Base-by-base conservation (phyloP, 1,284 basidiomycete genomes). In the Amylostereum areolatum region DNA sequence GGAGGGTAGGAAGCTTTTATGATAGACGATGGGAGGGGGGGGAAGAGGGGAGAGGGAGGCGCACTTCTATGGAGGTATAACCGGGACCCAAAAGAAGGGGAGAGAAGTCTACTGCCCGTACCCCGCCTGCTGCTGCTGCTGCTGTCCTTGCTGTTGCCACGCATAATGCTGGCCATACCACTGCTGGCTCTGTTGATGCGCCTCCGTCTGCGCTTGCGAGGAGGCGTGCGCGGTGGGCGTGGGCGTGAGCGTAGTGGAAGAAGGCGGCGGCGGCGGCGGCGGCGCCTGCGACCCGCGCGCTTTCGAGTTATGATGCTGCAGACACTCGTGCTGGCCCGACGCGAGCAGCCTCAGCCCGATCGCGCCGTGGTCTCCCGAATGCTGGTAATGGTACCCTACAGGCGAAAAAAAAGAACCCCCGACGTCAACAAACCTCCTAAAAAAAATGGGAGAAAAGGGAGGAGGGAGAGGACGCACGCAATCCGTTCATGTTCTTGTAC, bases 401-500 rank as follows among this genome's bases (percentile, higher is more conserved):
- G 33, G 33, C 37, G 32, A 41, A 32, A 37, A 33, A 28, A 29
- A 33, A 33, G 29, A n/a, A n/a, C n/a, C n/a, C n/a, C n/a, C n/a
- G n/a, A n/a, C n/a, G n/a, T n/a, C n/a, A n/a, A n/a, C n/a, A n/a
- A n/a, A n/a, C n/a, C n/a, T n/a, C n/a, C n/a, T n/a, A n/a, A n/a
- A n/a, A n/a, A n/a, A n/a, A n/a, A n/a, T n/a, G n/a, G n/a, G n/a
- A 28, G 37, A 50, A n/a, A 12, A 30, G 29, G 18, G 39, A 29
- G 18, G 47, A 18, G 28, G 24, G 59, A 2, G n/a, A n/a, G 35
- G 3, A 69, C 75, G 60, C 58, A 77, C 78, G 72, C 72, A 97
- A 70, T 1, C 93, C 93, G 66, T 97, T 97, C 92, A 97, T 95
- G 66, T 98, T 97, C 78, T 97, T 95, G 74, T 98, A 99, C 59